Conservation (phyloP, 75 land plant species). For the Azolla pinnata region DNA sequence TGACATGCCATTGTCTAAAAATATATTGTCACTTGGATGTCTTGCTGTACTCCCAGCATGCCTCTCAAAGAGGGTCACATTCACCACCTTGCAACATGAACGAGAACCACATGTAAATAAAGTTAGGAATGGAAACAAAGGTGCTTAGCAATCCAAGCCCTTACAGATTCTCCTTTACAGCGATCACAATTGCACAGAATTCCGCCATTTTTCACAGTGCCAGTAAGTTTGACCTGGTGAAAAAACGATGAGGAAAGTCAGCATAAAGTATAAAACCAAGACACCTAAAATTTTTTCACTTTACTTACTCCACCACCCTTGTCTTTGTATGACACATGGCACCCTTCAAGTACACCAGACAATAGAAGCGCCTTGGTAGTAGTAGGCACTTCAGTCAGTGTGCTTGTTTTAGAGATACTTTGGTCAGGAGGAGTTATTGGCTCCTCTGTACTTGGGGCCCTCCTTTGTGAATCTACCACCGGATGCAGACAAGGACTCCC, state of each 20-base stretch:
- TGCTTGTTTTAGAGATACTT: not conserved
- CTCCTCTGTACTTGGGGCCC: too few relatives aligned
- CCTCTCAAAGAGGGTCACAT: slow-evolving; percentile 58
- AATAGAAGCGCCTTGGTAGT: slow-evolving; percentile 54
- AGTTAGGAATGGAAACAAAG: not conserved
- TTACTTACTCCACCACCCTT: slow-evolving; percentile 10
- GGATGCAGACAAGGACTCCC: too few relatives aligned
- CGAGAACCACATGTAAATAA: not conserved
- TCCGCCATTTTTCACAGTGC: slow-evolving; percentile 40
- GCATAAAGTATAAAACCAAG: not conserved
- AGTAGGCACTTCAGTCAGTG: slow-evolving; percentile 30
- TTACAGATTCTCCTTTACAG: slow-evolving; percentile 62
- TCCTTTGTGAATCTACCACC: too few relatives aligned
- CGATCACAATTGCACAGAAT: slow-evolving; percentile 52
- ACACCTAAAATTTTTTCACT: not conserved
- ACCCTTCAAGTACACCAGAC: slow-evolving; percentile 73
- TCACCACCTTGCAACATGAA: slow-evolving; percentile 36
- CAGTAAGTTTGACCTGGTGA: slow-evolving; percentile 31
- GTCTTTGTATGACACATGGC: slow-evolving; percentile 34
- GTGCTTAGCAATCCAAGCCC: not conserved
- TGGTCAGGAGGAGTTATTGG: too few relatives aligned
- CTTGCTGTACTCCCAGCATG: slow-evolving; percentile 75
- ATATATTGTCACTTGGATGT: slow-evolving; percentile 63
- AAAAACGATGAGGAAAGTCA: not conserved
- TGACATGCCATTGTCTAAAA: slow-evolving; percentile 70